Evolutionary conservation across 441 rosid species (phyloP), one percentile per base, ranked within the genome.

Genomic region (Gossypium gossypioides): DNA sequence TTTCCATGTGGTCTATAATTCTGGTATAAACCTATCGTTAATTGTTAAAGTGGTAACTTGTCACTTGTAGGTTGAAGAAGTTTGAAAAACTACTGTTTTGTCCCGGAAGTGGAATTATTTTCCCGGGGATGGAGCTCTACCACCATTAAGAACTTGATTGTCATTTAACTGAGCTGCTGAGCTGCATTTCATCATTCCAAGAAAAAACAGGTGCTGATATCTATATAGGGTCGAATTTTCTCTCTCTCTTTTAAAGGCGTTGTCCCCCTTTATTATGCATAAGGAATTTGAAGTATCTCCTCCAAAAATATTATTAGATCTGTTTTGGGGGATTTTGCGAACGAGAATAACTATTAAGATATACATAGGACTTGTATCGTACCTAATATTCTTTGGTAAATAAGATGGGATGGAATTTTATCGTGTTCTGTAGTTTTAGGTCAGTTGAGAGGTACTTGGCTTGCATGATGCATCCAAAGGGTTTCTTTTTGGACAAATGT

Each of bases 61-160:
- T 25, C 69, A 48, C 6, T 72, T 81, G 72, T 75, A 91, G 97
- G 90, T 91, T 54, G 96, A 91, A 75, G 97, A 91, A 87, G 96
- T 91, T 57, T 91, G 87, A 57, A 57, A 24, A 87, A 76, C 52
- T 6, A 7, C 34, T 40, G 18, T 22, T 24, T 16, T 24, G 3
- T 72, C 19, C 12, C 0, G 48, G 57, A 48, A 48, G 58, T n/a
- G 71, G 58, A 48, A 37, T 34, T 37, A 18, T 62, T 9, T 63
- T 32, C n/a, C 67, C 4, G 8, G 25, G 46, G 42, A 61, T 61
- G 44, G 24, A 61, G 48, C 48, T 61, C 25, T 62, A 37, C 27
- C 2, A 34, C 42, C n/a, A 34, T 37, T 18, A 37, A 34, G 25
- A 62, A 34, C 51, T 48, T 37, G 50, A 63, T 37, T 63, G 68